Percentiles rank a stretch among this genome's conserved stretches.
Evolutionary conservation across 441 rosid species (phyloP).

Genomic region (Erodium trifolium): DNA sequence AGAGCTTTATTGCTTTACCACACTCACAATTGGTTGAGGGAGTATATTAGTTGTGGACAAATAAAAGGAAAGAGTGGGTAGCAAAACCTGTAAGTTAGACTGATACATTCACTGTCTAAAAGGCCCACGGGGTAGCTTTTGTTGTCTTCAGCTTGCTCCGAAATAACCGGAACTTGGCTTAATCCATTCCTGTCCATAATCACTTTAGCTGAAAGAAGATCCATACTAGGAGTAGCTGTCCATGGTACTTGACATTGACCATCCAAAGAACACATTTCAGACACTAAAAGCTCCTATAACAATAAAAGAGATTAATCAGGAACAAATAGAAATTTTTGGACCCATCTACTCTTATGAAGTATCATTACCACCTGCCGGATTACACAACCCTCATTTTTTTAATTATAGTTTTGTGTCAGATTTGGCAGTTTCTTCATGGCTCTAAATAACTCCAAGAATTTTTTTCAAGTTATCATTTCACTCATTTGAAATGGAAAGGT

Average conservation of each 20-base stretch:
- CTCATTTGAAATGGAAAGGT: neutral
- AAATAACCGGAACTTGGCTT: conserved; percentile 64
- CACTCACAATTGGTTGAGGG: neutral
- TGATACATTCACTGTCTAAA: conserved; percentile 73
- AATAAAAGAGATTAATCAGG: conserved; percentile 16
- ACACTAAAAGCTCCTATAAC: conserved; percentile 51
- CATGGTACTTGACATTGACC: conserved; percentile 50
- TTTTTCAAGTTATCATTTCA: neutral
- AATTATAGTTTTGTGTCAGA: neutral
- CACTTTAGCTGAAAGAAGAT: conserved; percentile 48
- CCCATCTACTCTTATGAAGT: neutral
- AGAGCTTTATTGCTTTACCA: neutral
- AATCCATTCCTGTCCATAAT: conserved; percentile 49
- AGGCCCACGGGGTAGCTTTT: conserved; percentile 58
- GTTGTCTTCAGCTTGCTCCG: conserved; percentile 35
- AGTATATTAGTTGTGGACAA: neutral
- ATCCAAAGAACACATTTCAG: conserved; percentile 46
- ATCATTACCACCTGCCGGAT: neutral
- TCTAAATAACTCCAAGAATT: neutral
- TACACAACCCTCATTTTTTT: neutral
- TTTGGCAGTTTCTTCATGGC: neutral
- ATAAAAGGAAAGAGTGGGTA: conserved; percentile 10
- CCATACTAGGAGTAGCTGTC: conserved; percentile 69
- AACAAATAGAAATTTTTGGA: neutral
- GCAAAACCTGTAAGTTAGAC: conserved; percentile 54